Base-by-base conservation (phyloP, 495 filamentous ascomycete genomes). In the Talaromyces ruber region DNA sequence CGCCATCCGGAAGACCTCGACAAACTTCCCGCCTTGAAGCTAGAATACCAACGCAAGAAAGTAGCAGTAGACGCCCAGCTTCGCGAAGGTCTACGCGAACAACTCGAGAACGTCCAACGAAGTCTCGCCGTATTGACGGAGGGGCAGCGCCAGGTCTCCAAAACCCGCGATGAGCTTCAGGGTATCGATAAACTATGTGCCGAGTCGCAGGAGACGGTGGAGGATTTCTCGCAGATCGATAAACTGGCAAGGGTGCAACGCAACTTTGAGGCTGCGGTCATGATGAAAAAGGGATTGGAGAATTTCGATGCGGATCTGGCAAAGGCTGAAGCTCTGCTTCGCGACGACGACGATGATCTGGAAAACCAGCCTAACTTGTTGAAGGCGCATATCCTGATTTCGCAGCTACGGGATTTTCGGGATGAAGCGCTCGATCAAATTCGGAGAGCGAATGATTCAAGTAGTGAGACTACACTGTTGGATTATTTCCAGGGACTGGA, bases 351-450 rank as follows among this genome's bases (percentile, higher is more conserved):
- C 64, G 79, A 83, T 52, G 92, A 98, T 71, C 64, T 84, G 65
- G 91, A 96, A 75, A 89, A 89, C 64, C 96, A 97, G 85, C 92
- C 92, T 29, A 96, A 98, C 73, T 73, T 99, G 53, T 78, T 99
- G 43, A 80, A 86, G 51, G 81, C 92, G 37, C 94, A 99, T 74
- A 95, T 94, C 78, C 88, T 90, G 68, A 84, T 99, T 60, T 97
- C 92, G 7, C 85, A 89, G 70, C 73, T 99, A 74, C 82, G 93
- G 64, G 93, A 98, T 70, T 96, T 98, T 63, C 84, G 92, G 54
- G 94, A 97, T 75, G 89, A 93, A 75, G 92, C 95, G 3, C 91
- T 99, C 84, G 90, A 97, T 68, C 94, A 98, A 80, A 93, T 93
- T 69, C 80, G 83, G 65, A 84, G 87, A 68, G 84, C 87, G 12